Base-by-base conservation (phyloP, 192 early-diverging fungal species). In the Lobosporangium transversale region DNA sequence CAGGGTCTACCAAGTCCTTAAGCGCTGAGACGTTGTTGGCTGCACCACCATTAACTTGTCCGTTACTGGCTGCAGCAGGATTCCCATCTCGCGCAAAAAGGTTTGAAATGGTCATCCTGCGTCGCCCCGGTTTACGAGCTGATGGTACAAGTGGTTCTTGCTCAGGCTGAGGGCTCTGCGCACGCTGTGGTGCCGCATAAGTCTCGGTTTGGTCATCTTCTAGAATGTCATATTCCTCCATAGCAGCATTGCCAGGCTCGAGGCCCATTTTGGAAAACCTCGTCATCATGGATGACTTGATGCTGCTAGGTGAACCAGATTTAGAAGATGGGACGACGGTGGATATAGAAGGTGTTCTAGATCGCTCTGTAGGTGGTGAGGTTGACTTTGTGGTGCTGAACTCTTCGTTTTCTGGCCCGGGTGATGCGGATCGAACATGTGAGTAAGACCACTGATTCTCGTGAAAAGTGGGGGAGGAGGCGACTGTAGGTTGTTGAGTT, bases 91-190 rank as follows among this genome's bases (percentile, higher is more conserved):
- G 40, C 4, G 59, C 47, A 44, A 70, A 70, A 17, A 62, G 21
- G 29, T 44, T 52, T 21, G 68, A 49, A 9, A 70, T 70, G 0
- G 68, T 70, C 68, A 70, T 70, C 24, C 68, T 53, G 24, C 58
- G 58, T 5, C 44, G 36, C 30, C 51, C 52, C 14, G 51, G 23
- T 20, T 70, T 70, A 3, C 58, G 68, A 52, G 31, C 43, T 3
- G 32, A 21, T 15, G 62, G 10, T 24, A 37, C 2, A 7, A 35
- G 35, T 47, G 7, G 59, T 33, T 47, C 32, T 14, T 37, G 15
- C 33, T 4, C 27, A 7, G 14, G 53, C 33, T n/a, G n/a, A n/a
- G n/a, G n/a, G n/a, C n/a, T n/a, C n/a, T n/a, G n/a, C n/a, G n/a
- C n/a, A n/a, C n/a, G n/a, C n/a, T n/a, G n/a, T n/a, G n/a, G n/a